phyloP scores from a whole-genome alignment of 805 yeast species.

The Wickerhamiella domercqiae region DNA sequence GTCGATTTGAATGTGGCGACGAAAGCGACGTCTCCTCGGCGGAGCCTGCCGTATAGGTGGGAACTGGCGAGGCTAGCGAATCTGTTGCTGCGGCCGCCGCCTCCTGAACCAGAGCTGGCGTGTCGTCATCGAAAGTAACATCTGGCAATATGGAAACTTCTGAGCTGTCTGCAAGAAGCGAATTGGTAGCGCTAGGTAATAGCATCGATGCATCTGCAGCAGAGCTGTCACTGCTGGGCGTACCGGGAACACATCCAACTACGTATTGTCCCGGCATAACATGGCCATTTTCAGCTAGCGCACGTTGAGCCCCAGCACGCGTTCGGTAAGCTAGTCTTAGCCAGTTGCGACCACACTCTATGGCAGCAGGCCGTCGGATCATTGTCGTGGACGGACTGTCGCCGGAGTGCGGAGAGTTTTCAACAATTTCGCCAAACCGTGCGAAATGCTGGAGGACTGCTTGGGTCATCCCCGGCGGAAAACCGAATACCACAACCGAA shows the following conservation, averaged over 20 bases:
- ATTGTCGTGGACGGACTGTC: slow-evolving; percentile 17
- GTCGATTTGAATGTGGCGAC: too few relatives aligned
- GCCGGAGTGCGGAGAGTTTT: slow-evolving; percentile 42
- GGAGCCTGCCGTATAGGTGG: background rate
- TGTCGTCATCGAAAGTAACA: background rate
- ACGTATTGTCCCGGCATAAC: slow-evolving; percentile 46
- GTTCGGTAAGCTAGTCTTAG: slow-evolving; percentile 74
- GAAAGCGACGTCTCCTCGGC: background rate
- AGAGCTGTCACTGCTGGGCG: slow-evolving; percentile 3
- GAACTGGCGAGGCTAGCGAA: too few relatives aligned
- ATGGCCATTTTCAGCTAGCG: slow-evolving; percentile 69
- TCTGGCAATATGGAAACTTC: slow-evolving; percentile 13
- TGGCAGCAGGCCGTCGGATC: slow-evolving; percentile 31
- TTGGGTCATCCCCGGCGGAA: slow-evolving; percentile 59
- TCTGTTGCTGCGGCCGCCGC: background rate
- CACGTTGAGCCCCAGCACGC: slow-evolving; percentile 61
- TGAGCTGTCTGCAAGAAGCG: slow-evolving; percentile 15
- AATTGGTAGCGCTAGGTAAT: slow-evolving; percentile 12
- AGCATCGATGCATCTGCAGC: slow-evolving; percentile 3
- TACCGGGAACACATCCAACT: slow-evolving; percentile 49
- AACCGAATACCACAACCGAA: slow-evolving; percentile 77
- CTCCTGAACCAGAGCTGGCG: background rate
- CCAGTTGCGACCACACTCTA: slow-evolving; percentile 81
- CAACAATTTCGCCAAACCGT: slow-evolving; percentile 66
- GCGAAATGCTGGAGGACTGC: slow-evolving; percentile 56